Percentiles rank a stretch among this genome's conserved stretches.
These are phyloP conservation scores for Nemophila menziesii DNA, from an alignment of 257 asterid genomes.

Conservation along the genomic window DNA sequence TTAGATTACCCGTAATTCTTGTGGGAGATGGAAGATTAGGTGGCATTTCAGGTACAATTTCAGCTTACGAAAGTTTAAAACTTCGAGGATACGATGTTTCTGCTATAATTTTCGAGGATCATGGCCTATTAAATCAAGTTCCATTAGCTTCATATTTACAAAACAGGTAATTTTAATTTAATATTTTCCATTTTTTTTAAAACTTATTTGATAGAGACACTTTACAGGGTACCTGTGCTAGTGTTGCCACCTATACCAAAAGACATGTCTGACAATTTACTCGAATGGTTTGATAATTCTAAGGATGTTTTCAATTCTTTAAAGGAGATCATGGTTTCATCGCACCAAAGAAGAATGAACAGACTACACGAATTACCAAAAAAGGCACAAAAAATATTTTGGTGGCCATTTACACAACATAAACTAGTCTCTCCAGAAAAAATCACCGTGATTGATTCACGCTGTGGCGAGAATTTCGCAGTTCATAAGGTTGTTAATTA, in stretches of 20 bases:
- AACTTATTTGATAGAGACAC: slow-evolving; percentile 3
- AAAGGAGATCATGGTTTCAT: slow-evolving; percentile 59
- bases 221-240: slow-evolving; percentile 69
- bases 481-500: slow-evolving; percentile 49
- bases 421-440: slow-evolving; percentile 64
- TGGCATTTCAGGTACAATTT: slow-evolving; percentile 96
- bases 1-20: slow-evolving; percentile 84
- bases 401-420: slow-evolving; percentile 99
- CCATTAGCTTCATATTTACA: slow-evolving; percentile 60
- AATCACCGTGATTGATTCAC: slow-evolving; percentile 90
- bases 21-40: slow-evolving; percentile 97
- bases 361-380: slow-evolving; percentile 62
- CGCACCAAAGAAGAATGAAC: slow-evolving; percentile 40
- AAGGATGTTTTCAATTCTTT: slow-evolving; percentile 55
- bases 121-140: slow-evolving; percentile 71
- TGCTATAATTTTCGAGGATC: slow-evolving; percentile 82
- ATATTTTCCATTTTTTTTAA: slow-evolving; percentile 8
- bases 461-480: slow-evolving; percentile 90
- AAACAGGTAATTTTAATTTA: slow-evolving; percentile 38
- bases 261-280: slow-evolving; percentile 68
- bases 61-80: slow-evolving; percentile 82
- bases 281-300: slow-evolving; percentile 70
- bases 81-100: slow-evolving; percentile 90
- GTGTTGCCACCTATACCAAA: slow-evolving; percentile 76
- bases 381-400: slow-evolving; percentile 58